Evolutionary conservation across 192 early-diverging fungal genomes (phyloP).

Genomic region (Coemansia sp.): DNA sequence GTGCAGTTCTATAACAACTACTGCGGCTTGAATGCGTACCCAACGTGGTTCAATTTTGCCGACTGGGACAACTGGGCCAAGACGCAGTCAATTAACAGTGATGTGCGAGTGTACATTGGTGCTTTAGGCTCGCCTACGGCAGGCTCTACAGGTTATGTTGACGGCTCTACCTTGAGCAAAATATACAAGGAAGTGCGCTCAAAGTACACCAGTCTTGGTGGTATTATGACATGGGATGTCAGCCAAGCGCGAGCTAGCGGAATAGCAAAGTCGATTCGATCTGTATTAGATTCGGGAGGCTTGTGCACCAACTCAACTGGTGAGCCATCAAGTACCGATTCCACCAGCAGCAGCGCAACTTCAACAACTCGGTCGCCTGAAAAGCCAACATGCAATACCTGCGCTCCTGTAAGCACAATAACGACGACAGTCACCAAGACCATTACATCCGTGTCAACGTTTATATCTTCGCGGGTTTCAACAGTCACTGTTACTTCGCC

Average conservation of each 20-base stretch:
- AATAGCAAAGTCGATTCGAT: conserved; percentile 25
- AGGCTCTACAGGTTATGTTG: conserved; percentile 59
- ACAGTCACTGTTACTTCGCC: conserved; percentile 17
- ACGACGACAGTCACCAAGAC: conserved; percentile 28
- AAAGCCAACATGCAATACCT: background rate
- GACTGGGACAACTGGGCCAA: conserved; percentile 70
- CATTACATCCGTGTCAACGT: conserved; percentile 38
- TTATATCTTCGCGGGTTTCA: conserved; percentile 13
- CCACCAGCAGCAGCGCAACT: background rate
- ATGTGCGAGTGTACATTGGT: conserved; percentile 62
- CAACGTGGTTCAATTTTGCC: conserved; percentile 58
- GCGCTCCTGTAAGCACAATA: background rate
- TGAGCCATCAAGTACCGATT: background rate
- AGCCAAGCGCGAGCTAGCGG: conserved; percentile 46
- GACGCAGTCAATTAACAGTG: conserved; percentile 57
- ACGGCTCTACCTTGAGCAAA: conserved; percentile 22
- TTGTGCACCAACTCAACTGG: conserved; percentile 18
- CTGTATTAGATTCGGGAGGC: conserved; percentile 19
- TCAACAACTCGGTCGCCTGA: conserved; percentile 14
- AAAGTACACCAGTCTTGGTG: conserved; percentile 61
- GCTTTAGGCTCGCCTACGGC: conserved; percentile 60
- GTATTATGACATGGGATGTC: conserved; percentile 72
- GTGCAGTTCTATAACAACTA: conserved; percentile 78
- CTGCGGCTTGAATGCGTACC: conserved; percentile 59
- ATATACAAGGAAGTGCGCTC: conserved; percentile 53